These are phyloP conservation scores for Cryptomeria japonica DNA, from an alignment of 75 land plant species.

Conservation along the genomic window DNA sequence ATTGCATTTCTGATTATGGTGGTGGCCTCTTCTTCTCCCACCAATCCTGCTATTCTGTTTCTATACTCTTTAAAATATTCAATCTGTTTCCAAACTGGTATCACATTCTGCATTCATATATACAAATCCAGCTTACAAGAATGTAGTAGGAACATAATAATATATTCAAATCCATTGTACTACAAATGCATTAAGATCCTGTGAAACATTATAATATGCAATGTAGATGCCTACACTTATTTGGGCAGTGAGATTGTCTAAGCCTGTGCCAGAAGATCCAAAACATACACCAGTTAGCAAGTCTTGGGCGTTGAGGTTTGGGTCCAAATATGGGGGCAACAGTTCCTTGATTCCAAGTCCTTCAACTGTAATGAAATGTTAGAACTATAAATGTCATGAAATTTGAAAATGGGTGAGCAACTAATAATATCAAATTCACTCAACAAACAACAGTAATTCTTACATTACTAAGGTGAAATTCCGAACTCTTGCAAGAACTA, in stretches of 20 bases:
- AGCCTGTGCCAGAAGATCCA: background rate
- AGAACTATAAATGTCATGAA: no score
- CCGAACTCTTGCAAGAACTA: no score
- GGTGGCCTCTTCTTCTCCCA: conserved; percentile 20
- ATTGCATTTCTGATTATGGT: conserved; percentile 10
- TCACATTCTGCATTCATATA: conserved; percentile 13
- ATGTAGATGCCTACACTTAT: background rate
- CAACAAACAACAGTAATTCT: no score
- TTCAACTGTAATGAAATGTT: background rate
- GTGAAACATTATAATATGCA: no score
- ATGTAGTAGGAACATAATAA: background rate
- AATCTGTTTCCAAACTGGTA: conserved; percentile 20
- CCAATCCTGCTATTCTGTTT: conserved; percentile 6
- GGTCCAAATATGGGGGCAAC: background rate
- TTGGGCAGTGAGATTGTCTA: background rate
- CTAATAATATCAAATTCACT: no score
- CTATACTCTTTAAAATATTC: conserved; percentile 23
- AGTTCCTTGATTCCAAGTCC: background rate
- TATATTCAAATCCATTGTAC: no score
- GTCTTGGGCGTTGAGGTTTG: background rate
- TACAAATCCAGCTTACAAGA: no score
- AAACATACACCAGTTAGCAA: background rate
- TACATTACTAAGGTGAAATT: no score
- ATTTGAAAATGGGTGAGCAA: no score
- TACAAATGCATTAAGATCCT: no score